Percentiles rank a stretch among this genome's conserved stretches.
These are phyloP conservation scores for Lactarius quietus DNA, from an alignment of 768 basidiomycete species.

Conservation along the genomic window DNA sequence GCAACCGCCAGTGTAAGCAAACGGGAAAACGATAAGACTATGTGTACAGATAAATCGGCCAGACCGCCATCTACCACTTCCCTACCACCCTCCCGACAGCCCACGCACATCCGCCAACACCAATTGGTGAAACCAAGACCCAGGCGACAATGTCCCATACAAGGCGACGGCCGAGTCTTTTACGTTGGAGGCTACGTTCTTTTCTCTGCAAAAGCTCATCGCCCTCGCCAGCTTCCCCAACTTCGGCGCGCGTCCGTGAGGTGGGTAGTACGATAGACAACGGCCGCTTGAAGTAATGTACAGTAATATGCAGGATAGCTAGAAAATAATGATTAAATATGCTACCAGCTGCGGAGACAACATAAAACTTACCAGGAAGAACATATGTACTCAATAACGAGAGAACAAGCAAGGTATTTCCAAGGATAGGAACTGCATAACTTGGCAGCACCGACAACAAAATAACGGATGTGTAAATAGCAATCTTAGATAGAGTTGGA, in stretches of 20 bases:
- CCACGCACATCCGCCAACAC: constrained; percentile 56
- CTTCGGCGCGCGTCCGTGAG: constrained; percentile 14
- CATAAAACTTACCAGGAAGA: constrained; percentile 47
- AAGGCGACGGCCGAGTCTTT: constrained; percentile 65
- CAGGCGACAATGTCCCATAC: constrained; percentile 85
- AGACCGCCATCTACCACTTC: constrained; percentile 43
- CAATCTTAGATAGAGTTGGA: constrained; percentile 45
- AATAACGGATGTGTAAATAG: constrained; percentile 42
- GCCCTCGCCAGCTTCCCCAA: constrained; percentile 24
- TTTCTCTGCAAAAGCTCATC: constrained; percentile 83
- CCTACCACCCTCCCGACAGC: constrained; percentile 48
- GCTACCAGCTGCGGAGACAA: neutral
- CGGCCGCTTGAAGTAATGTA: constrained; percentile 82
- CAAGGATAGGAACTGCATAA: constrained; percentile 38
- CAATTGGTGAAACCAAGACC: constrained; percentile 60
- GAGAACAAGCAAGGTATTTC: constrained; percentile 47
- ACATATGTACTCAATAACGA: constrained; percentile 57
- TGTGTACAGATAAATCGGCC: constrained; percentile 12
- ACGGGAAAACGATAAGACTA: constrained; percentile 4
- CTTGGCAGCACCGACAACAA: constrained; percentile 46
- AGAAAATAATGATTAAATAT: constrained; percentile 4
- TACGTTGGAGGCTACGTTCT: constrained; percentile 76
- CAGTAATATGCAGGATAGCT: constrained; percentile 74
- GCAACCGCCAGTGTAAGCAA: constrained; percentile 3
- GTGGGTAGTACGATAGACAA: constrained; percentile 76